phyloP scores from a whole-genome alignment of 345 rosid species.

The Moricandia arvensis region DNA sequence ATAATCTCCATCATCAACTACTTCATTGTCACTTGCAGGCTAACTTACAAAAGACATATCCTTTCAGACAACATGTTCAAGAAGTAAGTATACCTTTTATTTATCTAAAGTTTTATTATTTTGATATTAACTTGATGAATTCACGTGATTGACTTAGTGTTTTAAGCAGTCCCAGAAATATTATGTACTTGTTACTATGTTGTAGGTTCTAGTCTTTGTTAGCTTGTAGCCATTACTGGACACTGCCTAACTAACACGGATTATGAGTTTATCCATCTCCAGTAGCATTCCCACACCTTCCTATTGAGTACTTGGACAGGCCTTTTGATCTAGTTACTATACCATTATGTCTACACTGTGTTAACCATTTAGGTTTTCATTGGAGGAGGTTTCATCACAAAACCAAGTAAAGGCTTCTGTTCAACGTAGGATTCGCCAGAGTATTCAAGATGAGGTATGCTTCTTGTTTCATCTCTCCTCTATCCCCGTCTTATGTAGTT shows the following conservation, averaged over 20 bases:
- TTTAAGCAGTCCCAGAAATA: no score
- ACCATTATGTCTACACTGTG: constrained; percentile 1
- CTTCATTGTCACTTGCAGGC: constrained; percentile 9
- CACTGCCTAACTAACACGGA: not conserved
- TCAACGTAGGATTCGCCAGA: constrained; percentile 89
- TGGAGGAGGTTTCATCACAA: constrained; percentile 90
- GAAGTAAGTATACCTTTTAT: constrained; percentile 9
- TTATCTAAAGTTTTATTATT: not conserved
- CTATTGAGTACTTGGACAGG: not conserved
- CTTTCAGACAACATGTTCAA: constrained; percentile 32
- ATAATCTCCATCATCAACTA: not conserved
- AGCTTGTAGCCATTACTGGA: no score
- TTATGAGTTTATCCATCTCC: not conserved
- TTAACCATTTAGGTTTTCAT: constrained; percentile 62
- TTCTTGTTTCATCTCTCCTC: not conserved
- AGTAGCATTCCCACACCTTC: not conserved
- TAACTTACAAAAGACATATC: constrained; percentile 1
- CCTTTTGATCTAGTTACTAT: not conserved
- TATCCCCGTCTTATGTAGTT: not conserved
- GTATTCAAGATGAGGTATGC: constrained; percentile 90
- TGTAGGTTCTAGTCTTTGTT: no score
- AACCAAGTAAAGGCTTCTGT: constrained; percentile 99
- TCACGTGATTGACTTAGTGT: no score
- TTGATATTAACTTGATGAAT: not conserved
- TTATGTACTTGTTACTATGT: no score